phyloP scores from a whole-genome alignment of 2,329 filamentous ascomycete genomes.

The Phaeosphaeriaceae sp. region DNA sequence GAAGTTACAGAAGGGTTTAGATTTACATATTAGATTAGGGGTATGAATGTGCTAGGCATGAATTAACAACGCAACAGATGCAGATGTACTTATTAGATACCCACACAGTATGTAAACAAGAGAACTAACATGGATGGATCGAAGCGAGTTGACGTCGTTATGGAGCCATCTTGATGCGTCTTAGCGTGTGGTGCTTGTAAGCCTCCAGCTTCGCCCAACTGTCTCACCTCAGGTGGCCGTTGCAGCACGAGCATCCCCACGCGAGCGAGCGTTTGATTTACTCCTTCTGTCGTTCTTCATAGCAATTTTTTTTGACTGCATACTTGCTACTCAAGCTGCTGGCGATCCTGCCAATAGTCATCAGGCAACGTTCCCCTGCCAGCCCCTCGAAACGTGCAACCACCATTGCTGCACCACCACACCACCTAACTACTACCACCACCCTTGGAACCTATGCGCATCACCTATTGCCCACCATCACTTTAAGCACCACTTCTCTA shows the following conservation, averaged over 20 bases:
- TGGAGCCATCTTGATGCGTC: constrained; percentile 16
- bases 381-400: constrained; percentile 29
- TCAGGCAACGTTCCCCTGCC: constrained; percentile 21
- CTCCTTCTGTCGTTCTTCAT: neutral
- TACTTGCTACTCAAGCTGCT: constrained; percentile 2
- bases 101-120: neutral
- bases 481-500: constrained; percentile 19
- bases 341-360: constrained; percentile 15
- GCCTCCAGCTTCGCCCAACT: constrained; percentile 21
- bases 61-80: neutral
- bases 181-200: constrained; percentile 11
- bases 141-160: constrained; percentile 28
- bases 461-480: constrained; percentile 20
- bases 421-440: constrained; percentile 19
- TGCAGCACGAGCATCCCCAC: constrained; percentile 25
- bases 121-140: neutral
- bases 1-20: constrained; percentile 58
- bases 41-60: neutral
- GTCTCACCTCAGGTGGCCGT: constrained; percentile 20
- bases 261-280: constrained; percentile 8
- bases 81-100: neutral
- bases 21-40: constrained; percentile 50
- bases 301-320: neutral
- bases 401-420: constrained; percentile 5
- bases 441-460: constrained; percentile 40